A percentile compares a stretch with the other conserved stretches of the same genome.
phyloP scores from a whole-genome alignment of 2,329 filamentous ascomycete genomes.

The Raffaelea deltoideospora region DNA sequence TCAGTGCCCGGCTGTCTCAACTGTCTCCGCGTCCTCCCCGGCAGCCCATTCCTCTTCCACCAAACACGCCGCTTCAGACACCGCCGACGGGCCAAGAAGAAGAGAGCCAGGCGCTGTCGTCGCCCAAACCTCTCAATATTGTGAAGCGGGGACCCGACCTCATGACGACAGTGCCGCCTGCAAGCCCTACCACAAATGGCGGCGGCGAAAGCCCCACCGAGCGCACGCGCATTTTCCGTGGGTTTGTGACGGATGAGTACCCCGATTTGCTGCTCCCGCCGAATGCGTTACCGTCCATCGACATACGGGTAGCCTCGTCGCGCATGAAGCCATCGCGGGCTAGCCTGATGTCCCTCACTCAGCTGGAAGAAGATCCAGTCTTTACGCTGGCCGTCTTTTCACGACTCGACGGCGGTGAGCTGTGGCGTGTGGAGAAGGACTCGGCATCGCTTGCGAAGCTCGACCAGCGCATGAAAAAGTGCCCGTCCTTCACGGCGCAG shows the following conservation, averaged over 20 bases:
- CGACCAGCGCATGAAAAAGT: constrained; percentile 65
- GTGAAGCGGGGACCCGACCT: too few species aligned
- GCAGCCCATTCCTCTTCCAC: constrained; percentile 57
- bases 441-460: constrained; percentile 65
- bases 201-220: constrained; percentile 24
- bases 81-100: constrained; percentile 34
- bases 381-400: constrained; percentile 81
- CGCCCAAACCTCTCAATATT: constrained; percentile 25
- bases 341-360: constrained; percentile 65
- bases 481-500: constrained; percentile 54
- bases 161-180: constrained; percentile 11
- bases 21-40: constrained; percentile 61
- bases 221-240: constrained; percentile 48
- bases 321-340: constrained; percentile 84
- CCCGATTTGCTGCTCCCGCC: constrained; percentile 75
- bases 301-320: constrained; percentile 80
- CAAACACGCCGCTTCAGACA: constrained; percentile 51
- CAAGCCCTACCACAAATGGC: constrained; percentile 7
- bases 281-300: constrained; percentile 73
- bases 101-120: constrained; percentile 18
- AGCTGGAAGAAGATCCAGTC: constrained; percentile 80
- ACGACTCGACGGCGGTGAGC: constrained; percentile 57
- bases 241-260: constrained; percentile 72
- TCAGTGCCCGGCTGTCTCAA: constrained; percentile 5
- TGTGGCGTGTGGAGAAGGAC: constrained; percentile 94